Evolutionary conservation across 495 filamentous ascomycete genomes (phyloP).

Genomic region (Thermochaetoides thermophila): DNA sequence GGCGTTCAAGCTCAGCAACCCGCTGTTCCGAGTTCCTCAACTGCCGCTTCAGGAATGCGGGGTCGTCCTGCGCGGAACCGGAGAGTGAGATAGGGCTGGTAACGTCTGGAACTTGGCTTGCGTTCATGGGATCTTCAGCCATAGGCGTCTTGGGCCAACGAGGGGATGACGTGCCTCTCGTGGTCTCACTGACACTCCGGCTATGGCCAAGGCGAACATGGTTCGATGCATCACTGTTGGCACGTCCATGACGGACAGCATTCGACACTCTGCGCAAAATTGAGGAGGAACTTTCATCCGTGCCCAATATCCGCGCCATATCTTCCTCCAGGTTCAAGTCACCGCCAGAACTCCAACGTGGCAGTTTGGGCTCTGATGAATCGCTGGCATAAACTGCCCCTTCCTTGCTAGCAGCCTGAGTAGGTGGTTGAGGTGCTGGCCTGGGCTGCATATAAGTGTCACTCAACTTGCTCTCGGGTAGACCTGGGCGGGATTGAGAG

Average conservation of each 20-base stretch:
- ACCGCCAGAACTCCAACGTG: slow-evolving; percentile 56
- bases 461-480: slow-evolving; percentile 30
- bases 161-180: slow-evolving; percentile 37
- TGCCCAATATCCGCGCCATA: slow-evolving; percentile 62
- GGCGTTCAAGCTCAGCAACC: slow-evolving; percentile 68
- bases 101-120: slow-evolving; percentile 42
- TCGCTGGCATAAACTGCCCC: slow-evolving; percentile 37
- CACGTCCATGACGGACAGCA: slow-evolving; percentile 84
- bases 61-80: slow-evolving; percentile 46
- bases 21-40: slow-evolving; percentile 67
- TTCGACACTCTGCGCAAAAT: slow-evolving; percentile 82
- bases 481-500: slow-evolving; percentile 11
- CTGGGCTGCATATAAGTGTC: slow-evolving; percentile 50
- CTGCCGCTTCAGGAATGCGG: slow-evolving; percentile 57
- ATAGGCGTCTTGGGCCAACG: slow-evolving; percentile 62
- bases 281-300: slow-evolving; percentile 52
- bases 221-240: slow-evolving; percentile 45
- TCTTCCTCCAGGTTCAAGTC: slow-evolving; percentile 89
- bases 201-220: slow-evolving; percentile 26
- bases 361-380: slow-evolving; percentile 42
- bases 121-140: slow-evolving; percentile 41
- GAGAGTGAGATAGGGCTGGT: slow-evolving; percentile 56
- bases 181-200: slow-evolving; percentile 42
- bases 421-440: slow-evolving; percentile 45
- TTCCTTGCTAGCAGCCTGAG: slow-evolving; percentile 37